Evolutionary conservation across 306 rosid genomes (phyloP), one percentile per base, ranked within the genome.

Genomic region (Lathyrus sativus): DNA sequence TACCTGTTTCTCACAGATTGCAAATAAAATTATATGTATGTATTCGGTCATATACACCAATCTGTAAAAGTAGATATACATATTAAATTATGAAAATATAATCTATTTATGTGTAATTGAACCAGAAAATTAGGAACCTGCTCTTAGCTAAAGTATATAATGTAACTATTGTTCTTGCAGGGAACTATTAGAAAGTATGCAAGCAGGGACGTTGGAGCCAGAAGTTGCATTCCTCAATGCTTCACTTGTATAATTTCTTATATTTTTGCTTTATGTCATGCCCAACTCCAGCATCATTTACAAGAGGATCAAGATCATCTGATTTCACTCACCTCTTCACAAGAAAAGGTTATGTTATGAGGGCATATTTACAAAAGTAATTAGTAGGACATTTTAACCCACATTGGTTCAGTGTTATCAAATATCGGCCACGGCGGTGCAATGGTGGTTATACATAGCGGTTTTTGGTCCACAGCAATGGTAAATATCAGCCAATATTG

Each of bases 181-280:
- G 92, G 95, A 92, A 42, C 91, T 92, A 73, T 84, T 88, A 69
- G 90, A 85, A 56, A 76, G 79, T 26, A 86, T 92, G 93, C 96
- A 88, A 79, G 82, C 93, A 24, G 90, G 86, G 63, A 86, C 93
- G 11, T 71, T 90, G 85, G 96, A 90, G 44, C 91, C 98, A 14
- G 96, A 92, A 92, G 89, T 79, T 70, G 85, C 93, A 3, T 81
- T 92, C 80, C 90, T 92, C 74, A 90, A 85, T 78, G 93, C 98
- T 63, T 83, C 78, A 53, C 98, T 90, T 57, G 96, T 90, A 78
- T 54, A 48, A 11, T 75, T 66, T 44, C 22, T 68, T 61, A 18
- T 39, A 11, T 67, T 68, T 48, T 49, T 70, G 38, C 39, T 48
- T 59, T 54, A 38, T 54, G 62, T 45, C 75, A 43, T 51, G 33